Conservation (phyloP, 345 rosid genomes). For the Triadica sebifera region DNA sequence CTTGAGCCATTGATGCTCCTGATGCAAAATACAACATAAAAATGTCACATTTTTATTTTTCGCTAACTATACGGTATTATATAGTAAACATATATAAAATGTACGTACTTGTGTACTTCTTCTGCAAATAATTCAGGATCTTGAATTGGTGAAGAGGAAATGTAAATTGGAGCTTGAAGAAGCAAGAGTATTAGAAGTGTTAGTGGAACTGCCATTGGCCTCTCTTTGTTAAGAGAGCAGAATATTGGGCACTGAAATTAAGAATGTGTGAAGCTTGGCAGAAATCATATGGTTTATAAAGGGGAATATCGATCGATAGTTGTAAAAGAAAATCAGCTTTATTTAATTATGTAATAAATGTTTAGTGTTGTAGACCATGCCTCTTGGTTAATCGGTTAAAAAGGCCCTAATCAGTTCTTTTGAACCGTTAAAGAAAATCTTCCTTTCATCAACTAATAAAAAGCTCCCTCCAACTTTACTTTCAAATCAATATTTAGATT, state of each 20-base stretch:
- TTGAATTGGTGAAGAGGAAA: constrained; percentile 20
- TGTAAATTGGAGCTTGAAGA: neutral
- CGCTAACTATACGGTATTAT: neutral
- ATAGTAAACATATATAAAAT: neutral
- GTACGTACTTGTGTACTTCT: constrained; percentile 23
- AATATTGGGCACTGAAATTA: neutral
- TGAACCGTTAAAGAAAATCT: neutral
- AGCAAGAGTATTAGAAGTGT: constrained; percentile 11
- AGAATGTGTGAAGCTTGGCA: neutral
- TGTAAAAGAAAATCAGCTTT: neutral
- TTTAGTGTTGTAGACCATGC: neutral
- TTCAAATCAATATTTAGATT: too few species aligned
- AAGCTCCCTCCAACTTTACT: neutral
- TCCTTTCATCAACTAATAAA: neutral
- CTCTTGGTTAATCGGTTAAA: neutral
- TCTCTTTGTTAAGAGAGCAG: too few species aligned
- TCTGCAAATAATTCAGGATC: constrained; percentile 27
- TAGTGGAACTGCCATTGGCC: constrained; percentile 18
- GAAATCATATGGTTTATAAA: constrained; percentile 17
- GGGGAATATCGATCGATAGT: neutral
- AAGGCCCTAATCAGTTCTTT: neutral
- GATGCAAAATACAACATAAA: neutral
- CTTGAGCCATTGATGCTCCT: constrained; percentile 28
- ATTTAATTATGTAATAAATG: neutral
- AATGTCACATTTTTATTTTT: neutral